Evolutionary conservation across 805 yeast species (phyloP), one percentile per base, ranked within the genome.

Genomic region (Nakazawaea pomicola): DNA sequence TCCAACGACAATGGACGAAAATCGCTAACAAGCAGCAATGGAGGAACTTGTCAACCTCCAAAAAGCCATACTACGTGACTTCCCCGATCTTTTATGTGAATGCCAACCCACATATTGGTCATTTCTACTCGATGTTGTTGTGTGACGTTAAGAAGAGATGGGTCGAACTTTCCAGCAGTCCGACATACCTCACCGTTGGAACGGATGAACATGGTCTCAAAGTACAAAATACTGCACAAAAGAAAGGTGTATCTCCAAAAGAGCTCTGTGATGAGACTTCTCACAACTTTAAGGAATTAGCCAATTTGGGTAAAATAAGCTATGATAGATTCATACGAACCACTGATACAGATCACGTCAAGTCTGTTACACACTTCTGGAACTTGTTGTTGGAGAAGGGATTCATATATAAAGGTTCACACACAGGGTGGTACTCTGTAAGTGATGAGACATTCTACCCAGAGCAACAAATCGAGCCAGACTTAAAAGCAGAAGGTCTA

Each of bases 191-290:
- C 54, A 75, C 86, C 6, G 93, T 98, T 0, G 99, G 99, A 0
- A 90, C 97, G 0, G 99, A 93, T 58, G 99, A 93, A 60, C 99
- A 93, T 58, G 99, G 99, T 0, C 63, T 89, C 41, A 93, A 93
- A 65, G 91, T 91, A 23, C 95, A 87, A 52, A 68, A 75, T n/a
- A 97, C 95, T 0, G 95, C 96, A 0, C 67, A 64, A 23, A 67
- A 66, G 43, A 70, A 68, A 10, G 54, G 55, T 6, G 56, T 59
- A n/a, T 62, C 64, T 1, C 87, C 96, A 1, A 72, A 81, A 52
- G 55, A 58, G 33, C 83, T 90, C 51, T 95, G 89, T 17, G 95
- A 91, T 55, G 61, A 61, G 11, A 72, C 87, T 3, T 75, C 87
- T 1, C 55, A 62, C 4, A 78, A 77, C 41, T 93, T 93, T 62